These are phyloP conservation scores for Salicornia ramosissima DNA, from an alignment of 148 eudicot species.

Conservation along the genomic window DNA sequence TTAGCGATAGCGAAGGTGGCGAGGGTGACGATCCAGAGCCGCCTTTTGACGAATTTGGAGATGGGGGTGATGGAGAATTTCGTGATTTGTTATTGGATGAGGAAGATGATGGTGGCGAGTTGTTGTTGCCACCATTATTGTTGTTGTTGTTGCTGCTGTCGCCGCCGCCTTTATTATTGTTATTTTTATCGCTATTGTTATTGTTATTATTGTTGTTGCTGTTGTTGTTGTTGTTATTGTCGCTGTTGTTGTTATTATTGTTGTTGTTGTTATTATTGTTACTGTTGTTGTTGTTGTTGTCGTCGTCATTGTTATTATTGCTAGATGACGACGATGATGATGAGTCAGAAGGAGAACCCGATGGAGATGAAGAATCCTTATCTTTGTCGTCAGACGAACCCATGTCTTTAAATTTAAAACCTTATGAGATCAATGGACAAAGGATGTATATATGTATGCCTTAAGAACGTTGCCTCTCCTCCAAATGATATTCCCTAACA, in stretches of 20 bases:
- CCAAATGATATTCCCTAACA: slow-evolving; percentile 38
- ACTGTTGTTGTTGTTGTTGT: neutral
- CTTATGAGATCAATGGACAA: neutral
- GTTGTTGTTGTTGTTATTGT: neutral
- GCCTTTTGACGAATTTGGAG: slow-evolving; percentile 16
- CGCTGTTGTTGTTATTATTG: neutral
- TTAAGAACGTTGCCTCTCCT: slow-evolving; percentile 41
- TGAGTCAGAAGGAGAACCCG: slow-evolving; percentile 21
- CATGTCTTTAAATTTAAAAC: slow-evolving; percentile 6
- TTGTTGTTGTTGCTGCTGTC: slow-evolving; percentile 1
- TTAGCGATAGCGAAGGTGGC: slow-evolving; percentile 20
- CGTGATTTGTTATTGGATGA: slow-evolving; percentile 17
- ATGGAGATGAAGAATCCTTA: slow-evolving; percentile 18
- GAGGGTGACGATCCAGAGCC: slow-evolving; percentile 22
- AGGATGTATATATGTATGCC: neutral
- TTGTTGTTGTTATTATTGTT: neutral
- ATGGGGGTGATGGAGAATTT: slow-evolving; percentile 25
- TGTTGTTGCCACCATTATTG: slow-evolving; percentile 15
- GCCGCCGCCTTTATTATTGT: slow-evolving; percentile 13
- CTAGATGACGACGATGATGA: slow-evolving; percentile 12
- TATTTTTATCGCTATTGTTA: neutral
- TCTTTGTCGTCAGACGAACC: slow-evolving; percentile 4
- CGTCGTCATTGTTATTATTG: neutral
- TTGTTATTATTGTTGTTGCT: neutral
- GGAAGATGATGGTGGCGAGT: slow-evolving; percentile 28